These are phyloP conservation scores for Aspergillus piperis DNA, from an alignment of 2,329 filamentous ascomycete genomes.

Conservation along the genomic window DNA sequence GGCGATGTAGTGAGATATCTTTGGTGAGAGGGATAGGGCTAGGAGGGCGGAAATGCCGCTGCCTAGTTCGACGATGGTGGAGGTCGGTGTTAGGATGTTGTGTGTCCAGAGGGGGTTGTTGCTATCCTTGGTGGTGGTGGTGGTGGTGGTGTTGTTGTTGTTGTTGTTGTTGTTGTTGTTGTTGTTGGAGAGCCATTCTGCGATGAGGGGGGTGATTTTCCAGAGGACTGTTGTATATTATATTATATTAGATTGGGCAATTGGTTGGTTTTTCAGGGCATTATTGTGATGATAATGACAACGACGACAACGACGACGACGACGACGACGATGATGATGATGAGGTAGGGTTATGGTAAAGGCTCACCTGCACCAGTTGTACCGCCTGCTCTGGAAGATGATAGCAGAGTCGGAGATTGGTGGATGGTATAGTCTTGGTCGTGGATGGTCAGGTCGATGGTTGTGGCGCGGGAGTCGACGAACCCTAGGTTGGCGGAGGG, in stretches of 20 bases:
- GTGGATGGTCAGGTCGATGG: conserved; percentile 67
- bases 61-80: conserved; percentile 77
- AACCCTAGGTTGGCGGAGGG: conserved; percentile 81
- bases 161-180: conserved; percentile 3
- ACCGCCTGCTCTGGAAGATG: conserved; percentile 70
- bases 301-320: too few species aligned
- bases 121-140: neutral
- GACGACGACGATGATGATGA: too few species aligned
- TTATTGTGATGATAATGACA: conserved; percentile 3
- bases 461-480: conserved; percentile 68
- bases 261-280: conserved; percentile 4
- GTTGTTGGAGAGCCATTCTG: conserved; percentile 69
- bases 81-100: conserved; percentile 55
- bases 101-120: conserved; percentile 63
- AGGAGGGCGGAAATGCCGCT: conserved; percentile 83
- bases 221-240: conserved; percentile 66
- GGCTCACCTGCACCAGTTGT: conserved; percentile 69
- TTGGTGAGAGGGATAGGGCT: conserved; percentile 66
- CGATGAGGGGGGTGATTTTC: conserved; percentile 84
- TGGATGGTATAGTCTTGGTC: conserved; percentile 72
- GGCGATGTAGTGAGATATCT: conserved; percentile 67
- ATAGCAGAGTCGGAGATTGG: conserved; percentile 81
- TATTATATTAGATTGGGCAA: neutral
- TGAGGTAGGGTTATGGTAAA: neutral
- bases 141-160: too few species aligned